phyloP scores from a whole-genome alignment of 176 grass and related monocot genomes.

The Miscanthus lutarioriparius region DNA sequence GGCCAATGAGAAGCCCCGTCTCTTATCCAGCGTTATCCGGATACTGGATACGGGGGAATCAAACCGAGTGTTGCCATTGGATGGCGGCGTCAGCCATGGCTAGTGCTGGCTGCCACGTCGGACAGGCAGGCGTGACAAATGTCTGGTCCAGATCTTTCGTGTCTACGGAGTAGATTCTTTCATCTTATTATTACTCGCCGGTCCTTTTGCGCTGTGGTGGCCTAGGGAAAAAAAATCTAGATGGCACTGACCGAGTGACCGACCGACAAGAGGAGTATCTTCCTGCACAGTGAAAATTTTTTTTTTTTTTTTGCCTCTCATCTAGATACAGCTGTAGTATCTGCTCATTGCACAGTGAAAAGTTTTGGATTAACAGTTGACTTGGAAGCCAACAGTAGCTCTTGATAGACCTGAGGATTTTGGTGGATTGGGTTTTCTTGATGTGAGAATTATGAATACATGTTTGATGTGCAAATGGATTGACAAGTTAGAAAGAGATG shows the following conservation, averaged over 20 bases:
- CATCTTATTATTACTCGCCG: not conserved
- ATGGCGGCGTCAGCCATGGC: conserved; percentile 13
- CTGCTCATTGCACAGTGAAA: no score
- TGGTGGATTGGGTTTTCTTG: no score
- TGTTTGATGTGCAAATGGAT: no score
- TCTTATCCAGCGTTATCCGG: conserved; percentile 64
- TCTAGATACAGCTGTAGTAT: no score
- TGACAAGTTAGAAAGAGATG: no score
- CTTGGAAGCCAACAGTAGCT: not conserved
- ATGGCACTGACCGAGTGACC: no score
- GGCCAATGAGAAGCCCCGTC: conserved; percentile 25
- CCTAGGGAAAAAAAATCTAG: no score
- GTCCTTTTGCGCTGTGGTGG: not conserved
- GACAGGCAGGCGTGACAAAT: not conserved
- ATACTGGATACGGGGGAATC: conserved; percentile 47
- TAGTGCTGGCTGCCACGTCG: conserved; percentile 49
- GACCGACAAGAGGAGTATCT: no score
- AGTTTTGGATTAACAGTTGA: not conserved
- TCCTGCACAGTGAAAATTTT: not conserved
- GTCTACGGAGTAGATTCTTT: not conserved
- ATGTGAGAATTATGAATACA: no score
- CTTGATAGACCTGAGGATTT: no score
- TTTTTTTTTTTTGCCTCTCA: no score
- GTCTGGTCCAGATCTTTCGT: conserved; percentile 19
- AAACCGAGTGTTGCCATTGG: conserved; percentile 51